These are phyloP conservation scores for Zymoseptoria ardabiliae DNA, from an alignment of 2,329 filamentous ascomycete genomes.

Conservation along the genomic window DNA sequence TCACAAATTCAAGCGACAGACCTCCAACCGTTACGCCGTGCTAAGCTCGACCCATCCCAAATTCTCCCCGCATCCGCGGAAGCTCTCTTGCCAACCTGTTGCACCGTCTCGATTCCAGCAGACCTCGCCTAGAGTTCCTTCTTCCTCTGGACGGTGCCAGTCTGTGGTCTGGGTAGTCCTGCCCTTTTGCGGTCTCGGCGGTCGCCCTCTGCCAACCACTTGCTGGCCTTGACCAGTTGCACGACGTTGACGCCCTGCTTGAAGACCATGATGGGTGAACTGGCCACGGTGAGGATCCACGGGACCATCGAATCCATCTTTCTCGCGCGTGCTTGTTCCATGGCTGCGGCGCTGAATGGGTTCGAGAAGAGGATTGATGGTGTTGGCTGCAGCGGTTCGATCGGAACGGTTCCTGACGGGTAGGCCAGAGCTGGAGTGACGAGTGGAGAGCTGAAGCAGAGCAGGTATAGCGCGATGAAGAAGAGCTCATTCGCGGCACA, in stretches of 20 bases:
- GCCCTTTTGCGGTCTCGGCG: constrained; percentile 25
- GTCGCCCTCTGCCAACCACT: constrained; percentile 90
- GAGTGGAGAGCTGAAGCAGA: constrained; percentile 88
- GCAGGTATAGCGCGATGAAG: constrained; percentile 96
- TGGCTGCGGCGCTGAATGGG: constrained; percentile 83
- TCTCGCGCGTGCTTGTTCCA: constrained; percentile 86
- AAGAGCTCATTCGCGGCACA: constrained; percentile 91
- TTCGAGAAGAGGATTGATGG: constrained; percentile 74
- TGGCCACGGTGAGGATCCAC: constrained; percentile 74
- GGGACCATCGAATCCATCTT: constrained; percentile 60
- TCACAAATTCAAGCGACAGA: not conserved
- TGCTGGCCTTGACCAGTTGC: constrained; percentile 87
- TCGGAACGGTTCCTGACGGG: constrained; percentile 48
- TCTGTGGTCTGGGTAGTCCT: constrained; percentile 14
- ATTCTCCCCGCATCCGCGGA: not conserved
- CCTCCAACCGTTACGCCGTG: not conserved
- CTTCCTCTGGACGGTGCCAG: constrained; percentile 2
- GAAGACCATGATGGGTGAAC: constrained; percentile 76
- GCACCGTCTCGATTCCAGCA: not conserved
- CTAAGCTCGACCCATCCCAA: not conserved
- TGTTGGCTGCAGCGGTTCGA: constrained; percentile 32
- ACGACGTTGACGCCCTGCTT: constrained; percentile 95
- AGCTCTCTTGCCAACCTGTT: not conserved
- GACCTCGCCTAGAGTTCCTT: constrained; percentile 6
- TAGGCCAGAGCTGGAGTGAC: constrained; percentile 69